Evolutionary conservation across 495 filamentous ascomycete species (phyloP).

Genomic region (Trypethelium eluteriae): DNA sequence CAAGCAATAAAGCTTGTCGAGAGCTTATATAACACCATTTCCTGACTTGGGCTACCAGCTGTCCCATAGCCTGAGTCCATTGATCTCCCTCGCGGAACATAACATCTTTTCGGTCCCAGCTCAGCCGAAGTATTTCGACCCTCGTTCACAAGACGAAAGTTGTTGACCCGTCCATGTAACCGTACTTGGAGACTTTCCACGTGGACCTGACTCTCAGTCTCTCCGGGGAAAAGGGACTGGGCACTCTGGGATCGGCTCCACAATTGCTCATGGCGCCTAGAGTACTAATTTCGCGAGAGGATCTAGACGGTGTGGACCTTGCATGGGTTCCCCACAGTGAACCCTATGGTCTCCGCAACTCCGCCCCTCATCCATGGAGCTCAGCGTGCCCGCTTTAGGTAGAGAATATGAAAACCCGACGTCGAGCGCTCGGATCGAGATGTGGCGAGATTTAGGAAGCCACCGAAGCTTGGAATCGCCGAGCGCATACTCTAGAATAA

Average conservation of each 20-base stretch:
- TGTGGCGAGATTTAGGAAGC: slow-evolving; percentile 8
- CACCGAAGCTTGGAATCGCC: too few relatives aligned
- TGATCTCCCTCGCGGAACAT: background rate
- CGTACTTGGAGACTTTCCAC: background rate
- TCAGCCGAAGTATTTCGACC: background rate
- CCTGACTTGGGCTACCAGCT: background rate
- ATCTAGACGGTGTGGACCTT: background rate
- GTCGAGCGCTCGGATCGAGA: slow-evolving; percentile 14
- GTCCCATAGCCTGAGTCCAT: background rate
- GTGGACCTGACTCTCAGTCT: too few relatives aligned
- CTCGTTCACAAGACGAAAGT: background rate
- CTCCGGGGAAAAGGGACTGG: too few relatives aligned
- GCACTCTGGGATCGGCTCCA: too few relatives aligned
- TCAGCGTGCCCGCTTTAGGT: too few relatives aligned
- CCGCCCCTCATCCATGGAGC: background rate
- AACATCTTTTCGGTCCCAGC: slow-evolving; percentile 1
- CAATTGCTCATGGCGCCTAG: too few relatives aligned
- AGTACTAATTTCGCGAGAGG: background rate
- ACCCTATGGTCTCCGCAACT: background rate
- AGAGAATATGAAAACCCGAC: too few relatives aligned
- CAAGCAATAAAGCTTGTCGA: background rate
- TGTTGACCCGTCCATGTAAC: background rate
- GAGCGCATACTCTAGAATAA: too few relatives aligned
- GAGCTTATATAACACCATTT: background rate
- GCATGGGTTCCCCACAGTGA: slow-evolving; percentile 5